Evolutionary conservation across 2,329 filamentous ascomycete genomes (phyloP).

Genomic region (Delphinella strobiligena): DNA sequence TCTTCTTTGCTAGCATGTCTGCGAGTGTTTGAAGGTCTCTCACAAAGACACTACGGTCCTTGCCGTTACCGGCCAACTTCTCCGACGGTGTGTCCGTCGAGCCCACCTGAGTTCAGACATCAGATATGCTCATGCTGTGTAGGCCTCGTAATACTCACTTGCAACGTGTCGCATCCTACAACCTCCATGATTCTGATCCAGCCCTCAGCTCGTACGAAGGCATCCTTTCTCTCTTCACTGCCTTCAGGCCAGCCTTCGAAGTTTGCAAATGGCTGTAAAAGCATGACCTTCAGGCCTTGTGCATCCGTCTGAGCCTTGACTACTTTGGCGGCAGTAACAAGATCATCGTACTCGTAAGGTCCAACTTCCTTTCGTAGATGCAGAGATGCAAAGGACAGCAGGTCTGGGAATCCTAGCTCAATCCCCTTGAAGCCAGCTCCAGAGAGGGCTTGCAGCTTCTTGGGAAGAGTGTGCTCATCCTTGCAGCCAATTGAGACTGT

Average conservation of each 20-base stretch:
- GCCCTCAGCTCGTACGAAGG: conserved; percentile 48
- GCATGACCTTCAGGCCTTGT: conserved; percentile 49
- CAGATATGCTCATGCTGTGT: too few relatives aligned
- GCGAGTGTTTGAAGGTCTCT: conserved; percentile 52
- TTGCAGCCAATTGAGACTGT: conserved; percentile 43
- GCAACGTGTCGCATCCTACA: conserved; percentile 56
- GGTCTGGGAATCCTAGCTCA: conserved; percentile 64
- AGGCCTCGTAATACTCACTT: conserved; percentile 34
- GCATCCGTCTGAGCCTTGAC: conserved; percentile 44
- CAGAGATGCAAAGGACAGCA: conserved; percentile 47
- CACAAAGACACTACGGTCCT: conserved; percentile 40
- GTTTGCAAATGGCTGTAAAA: conserved; percentile 65
- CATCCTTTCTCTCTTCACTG: conserved; percentile 46
- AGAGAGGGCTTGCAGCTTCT: conserved; percentile 52
- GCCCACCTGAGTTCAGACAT: conserved; percentile 39
- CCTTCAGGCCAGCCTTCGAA: conserved; percentile 61
- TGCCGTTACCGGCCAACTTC: conserved; percentile 32
- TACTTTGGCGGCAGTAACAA: conserved; percentile 42
- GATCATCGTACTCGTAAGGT: conserved; percentile 46
- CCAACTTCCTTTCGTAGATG: conserved; percentile 37
- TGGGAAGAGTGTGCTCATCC: conserved; percentile 40
- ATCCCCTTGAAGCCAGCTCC: conserved; percentile 54
- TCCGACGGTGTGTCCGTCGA: conserved; percentile 49
- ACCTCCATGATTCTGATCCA: conserved; percentile 64
- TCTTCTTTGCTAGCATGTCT: conserved; percentile 45